Conservation (phyloP, 2,329 filamentous ascomycete genomes). For the Aspergillus intermedius region DNA sequence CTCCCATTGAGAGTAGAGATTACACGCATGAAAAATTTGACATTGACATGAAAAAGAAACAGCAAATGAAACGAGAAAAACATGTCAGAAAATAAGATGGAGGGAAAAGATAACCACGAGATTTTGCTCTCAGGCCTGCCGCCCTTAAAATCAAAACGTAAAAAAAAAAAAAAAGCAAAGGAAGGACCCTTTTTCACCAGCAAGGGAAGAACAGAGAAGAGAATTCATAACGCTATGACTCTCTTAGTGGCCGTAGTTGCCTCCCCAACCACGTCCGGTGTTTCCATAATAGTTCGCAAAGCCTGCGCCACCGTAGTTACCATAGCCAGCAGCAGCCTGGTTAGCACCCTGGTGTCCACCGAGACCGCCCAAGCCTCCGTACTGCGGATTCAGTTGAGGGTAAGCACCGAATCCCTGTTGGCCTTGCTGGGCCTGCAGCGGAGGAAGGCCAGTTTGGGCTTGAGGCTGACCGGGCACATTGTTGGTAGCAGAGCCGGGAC, state of each 20-base stretch:
- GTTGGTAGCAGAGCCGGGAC: conserved; percentile 58
- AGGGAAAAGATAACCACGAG: conserved; percentile 1
- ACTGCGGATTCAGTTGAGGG: conserved; percentile 49
- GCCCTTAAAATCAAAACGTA: conserved; percentile 21
- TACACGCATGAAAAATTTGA: conserved; percentile 27
- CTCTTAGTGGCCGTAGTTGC: conserved; percentile 42
- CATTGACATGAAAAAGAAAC: conserved; percentile 3
- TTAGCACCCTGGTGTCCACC: conserved; percentile 38
- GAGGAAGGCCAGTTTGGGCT: conserved; percentile 47
- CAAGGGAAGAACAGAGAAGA: conserved; percentile 5
- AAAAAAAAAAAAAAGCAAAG: not conserved
- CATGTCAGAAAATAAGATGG: too few species aligned
- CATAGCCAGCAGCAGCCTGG: conserved; percentile 37
- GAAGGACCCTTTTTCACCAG: conserved; percentile 15
- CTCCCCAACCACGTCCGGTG: conserved; percentile 40
- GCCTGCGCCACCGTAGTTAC: conserved; percentile 37
- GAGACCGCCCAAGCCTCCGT: conserved; percentile 41
- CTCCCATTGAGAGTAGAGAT: conserved; percentile 36
- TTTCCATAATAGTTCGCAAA: conserved; percentile 41
- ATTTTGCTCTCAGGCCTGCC: conserved; percentile 11
- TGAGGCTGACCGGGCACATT: conserved; percentile 47
- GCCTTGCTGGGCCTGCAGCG: conserved; percentile 46
- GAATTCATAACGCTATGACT: conserved; percentile 18
- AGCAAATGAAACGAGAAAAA: conserved; percentile 11
- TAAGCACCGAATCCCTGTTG: conserved; percentile 55